Conservation (phyloP, 495 filamentous ascomycete genomes). For the Neurospora sp. region DNA sequence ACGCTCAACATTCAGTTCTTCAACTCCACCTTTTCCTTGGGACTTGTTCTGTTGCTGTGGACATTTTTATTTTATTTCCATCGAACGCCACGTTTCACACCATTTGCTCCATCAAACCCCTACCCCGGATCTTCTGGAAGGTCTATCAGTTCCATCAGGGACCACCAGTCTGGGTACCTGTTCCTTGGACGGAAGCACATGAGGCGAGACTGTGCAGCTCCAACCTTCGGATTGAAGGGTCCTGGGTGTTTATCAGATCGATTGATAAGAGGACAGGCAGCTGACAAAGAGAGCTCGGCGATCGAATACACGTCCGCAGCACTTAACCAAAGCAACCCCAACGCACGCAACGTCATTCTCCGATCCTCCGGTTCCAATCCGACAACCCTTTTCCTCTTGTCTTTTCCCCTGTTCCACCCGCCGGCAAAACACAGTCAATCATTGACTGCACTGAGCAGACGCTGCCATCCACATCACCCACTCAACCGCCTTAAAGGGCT, state of each 20-base stretch:
- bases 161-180: neutral
- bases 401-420: neutral
- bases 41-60: neutral
- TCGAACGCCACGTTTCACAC: neutral
- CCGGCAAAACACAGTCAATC: neutral
- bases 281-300: neutral
- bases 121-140: neutral
- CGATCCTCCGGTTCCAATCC: neutral
- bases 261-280: neutral
- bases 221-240: neutral
- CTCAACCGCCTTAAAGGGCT: neutral
- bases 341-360: neutral
- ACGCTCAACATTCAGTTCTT: neutral
- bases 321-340: neutral
- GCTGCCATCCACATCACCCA: neutral
- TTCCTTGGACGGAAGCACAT: neutral
- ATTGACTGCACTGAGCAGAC: neutral
- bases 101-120: neutral
- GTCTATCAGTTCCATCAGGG: neutral
- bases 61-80: neutral
- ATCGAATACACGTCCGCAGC: neutral
- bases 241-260: neutral
- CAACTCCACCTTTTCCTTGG: neutral
- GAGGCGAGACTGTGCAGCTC: neutral
- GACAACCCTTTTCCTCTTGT: neutral